Percentiles rank a stretch among this genome's conserved stretches.
phyloP scores from a whole-genome alignment of 129 eudicot genomes.

The Escallonia herrerae region DNA sequence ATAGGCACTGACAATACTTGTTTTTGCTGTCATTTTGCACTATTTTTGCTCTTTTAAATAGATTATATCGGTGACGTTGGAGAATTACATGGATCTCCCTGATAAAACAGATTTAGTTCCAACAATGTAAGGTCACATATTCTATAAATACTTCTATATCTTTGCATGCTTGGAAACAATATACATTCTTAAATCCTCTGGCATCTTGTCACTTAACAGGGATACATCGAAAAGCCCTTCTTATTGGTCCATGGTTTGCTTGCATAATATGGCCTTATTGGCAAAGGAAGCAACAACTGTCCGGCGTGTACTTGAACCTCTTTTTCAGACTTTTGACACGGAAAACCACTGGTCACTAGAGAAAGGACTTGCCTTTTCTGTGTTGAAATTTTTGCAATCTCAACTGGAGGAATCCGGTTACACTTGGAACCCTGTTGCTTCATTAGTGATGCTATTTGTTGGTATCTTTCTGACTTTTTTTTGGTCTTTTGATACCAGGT shows the following conservation, averaged over 20 bases:
- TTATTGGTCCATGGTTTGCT: conserved; percentile 74
- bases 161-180: neutral
- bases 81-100: conserved; percentile 52
- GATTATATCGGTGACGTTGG: conserved; percentile 82
- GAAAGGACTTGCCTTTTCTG: conserved; percentile 55
- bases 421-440: neutral
- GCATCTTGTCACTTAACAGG: conserved; percentile 22
- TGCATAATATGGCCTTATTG: conserved; percentile 61
- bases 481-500: conserved; percentile 24
- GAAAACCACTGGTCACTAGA: conserved; percentile 67
- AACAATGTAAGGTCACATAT: conserved; percentile 29
- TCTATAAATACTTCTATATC: neutral
- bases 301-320: conserved; percentile 73
- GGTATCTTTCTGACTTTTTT: neutral
- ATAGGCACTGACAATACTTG: conserved; percentile 7
- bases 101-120: conserved; percentile 30
- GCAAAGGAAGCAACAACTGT: conserved; percentile 79
- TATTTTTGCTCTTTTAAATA: conserved; percentile 27
- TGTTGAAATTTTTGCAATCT: conserved; percentile 50
- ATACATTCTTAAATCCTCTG: neutral
- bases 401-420: conserved; percentile 80
- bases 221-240: conserved; percentile 58
- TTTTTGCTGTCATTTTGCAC: conserved; percentile 16
- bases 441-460: neutral
- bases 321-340: conserved; percentile 59